These are phyloP conservation scores for Mycena chlorophos DNA, from an alignment of 768 basidiomycete species.

Conservation along the genomic window DNA sequence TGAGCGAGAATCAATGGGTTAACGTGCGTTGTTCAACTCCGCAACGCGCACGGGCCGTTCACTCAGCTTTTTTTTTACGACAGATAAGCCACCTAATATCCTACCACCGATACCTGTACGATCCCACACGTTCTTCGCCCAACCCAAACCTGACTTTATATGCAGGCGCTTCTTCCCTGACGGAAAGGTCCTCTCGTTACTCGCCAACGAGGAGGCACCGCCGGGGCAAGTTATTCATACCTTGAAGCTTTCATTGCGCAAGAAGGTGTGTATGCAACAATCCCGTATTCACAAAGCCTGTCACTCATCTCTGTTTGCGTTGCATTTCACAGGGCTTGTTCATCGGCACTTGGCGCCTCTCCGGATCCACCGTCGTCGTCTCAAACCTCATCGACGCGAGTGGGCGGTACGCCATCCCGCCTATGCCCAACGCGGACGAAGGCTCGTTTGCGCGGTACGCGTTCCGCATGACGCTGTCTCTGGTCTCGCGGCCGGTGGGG, in stretches of 20 bases:
- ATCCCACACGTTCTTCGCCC: background rate
- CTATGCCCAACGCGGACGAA: slow-evolving; percentile 16
- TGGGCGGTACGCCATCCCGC: slow-evolving; percentile 36
- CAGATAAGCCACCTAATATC: slow-evolving; percentile 85
- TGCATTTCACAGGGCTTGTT: slow-evolving; percentile 55
- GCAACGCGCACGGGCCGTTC: slow-evolving; percentile 7
- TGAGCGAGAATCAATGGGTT: slow-evolving; percentile 85
- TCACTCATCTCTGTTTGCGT: background rate
- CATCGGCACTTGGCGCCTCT: slow-evolving; percentile 72
- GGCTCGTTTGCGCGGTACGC: slow-evolving; percentile 48
- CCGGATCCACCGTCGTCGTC: slow-evolving; percentile 58
- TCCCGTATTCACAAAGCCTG: background rate
- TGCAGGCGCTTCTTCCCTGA: slow-evolving; percentile 82
- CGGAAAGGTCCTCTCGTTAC: slow-evolving; percentile 81
- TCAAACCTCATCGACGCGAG: slow-evolving; percentile 65
- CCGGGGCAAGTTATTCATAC: slow-evolving; percentile 75
- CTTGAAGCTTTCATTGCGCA: slow-evolving; percentile 73
- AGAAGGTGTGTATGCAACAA: slow-evolving; percentile 55
- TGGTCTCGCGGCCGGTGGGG: slow-evolving; percentile 79
- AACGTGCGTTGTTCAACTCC: slow-evolving; percentile 54
- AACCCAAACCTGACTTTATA: background rate
- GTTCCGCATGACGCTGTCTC: slow-evolving; percentile 71
- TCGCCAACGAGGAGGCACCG: slow-evolving; percentile 74
- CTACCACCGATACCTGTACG: slow-evolving; percentile 89
- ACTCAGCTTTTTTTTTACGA: slow-evolving; percentile 7